Base-by-base conservation (phyloP, 345 rosid genomes). In the Fremontodendron californicum region DNA sequence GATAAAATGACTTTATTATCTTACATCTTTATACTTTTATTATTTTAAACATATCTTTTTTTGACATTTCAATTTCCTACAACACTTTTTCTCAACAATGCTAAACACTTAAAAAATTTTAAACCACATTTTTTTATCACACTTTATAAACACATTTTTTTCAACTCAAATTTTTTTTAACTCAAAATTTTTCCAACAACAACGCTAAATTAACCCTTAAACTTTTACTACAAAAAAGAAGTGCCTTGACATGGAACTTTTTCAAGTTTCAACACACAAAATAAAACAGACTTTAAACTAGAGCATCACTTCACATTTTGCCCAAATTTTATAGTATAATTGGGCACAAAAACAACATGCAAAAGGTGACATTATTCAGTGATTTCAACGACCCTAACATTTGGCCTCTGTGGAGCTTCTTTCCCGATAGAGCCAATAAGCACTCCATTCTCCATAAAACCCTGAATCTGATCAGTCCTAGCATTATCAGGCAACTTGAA, bases 401-500 rank as follows among this genome's bases (percentile, higher is more conserved):
- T 43, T 43, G 46, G 46, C 18, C 51, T 11, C 18, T 12, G 18
- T 46, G 18, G 51, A 46, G 4, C 13, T 12, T 46, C 11, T 46
- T 46, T 46, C 61, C 46, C 43, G 13, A 68, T 12, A 7, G 73
- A 43, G 54, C 43, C 54, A 68, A 68, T 13, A 15, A 68, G 73
- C 33, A 68, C 6, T 3, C 73, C 73, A 21, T 68, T 68, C 19
- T 68, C 54, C 73, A 51, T 71, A 13, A 52, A 71, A 16, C 75
- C 75, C 43, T 71, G 60, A 49, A 51, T 71, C 43, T 49, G 60
- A 7, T 71, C 57, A 4, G 61, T 33, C 31, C 35, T 42, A 23
- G 73, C 73, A 68, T 68, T 46, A 21, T 68, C 73, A 9, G 61
- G 42, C 58, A 33, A 18, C 42, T 49, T 51, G 58, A 33, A 71